Evolutionary conservation across 2,329 filamentous ascomycete genomes (phyloP), one percentile per base, ranked within the genome.

Genomic region (Hypocreales sp.): DNA sequence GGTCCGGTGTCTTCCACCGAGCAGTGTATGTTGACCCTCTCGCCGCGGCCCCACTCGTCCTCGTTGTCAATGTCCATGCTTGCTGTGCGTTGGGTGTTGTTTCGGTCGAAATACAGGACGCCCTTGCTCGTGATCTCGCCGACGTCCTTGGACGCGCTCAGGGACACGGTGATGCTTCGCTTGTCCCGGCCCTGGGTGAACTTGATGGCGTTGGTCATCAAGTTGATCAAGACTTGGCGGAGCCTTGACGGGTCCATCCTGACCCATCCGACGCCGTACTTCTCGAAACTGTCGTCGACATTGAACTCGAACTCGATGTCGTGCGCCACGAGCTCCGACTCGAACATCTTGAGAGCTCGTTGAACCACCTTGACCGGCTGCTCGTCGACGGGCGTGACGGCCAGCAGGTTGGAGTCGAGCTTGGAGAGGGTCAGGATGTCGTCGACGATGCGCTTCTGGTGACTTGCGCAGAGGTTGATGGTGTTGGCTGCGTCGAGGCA

Each of bases 401-500:
- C 61, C 3, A 83, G 54, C 23, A 82, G 60, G 26, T 73, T 73
- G 2, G 73, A 79, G 41, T 82, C 78, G 10, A 82, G 60, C 41
- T 82, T 78, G 18, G 68, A 74, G 12, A 79, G 51, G 1, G 72
- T 77, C 12, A 78, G 50, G 23, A 78, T 67, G 36, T 78, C 72
- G 40, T 78, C 71, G 11, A 78, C 71, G 31, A 78, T 78, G 6
- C 72, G 61, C 53, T 80, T 80, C 48, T 86, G 77, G 51, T 82
- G 81, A 42, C 73, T 79, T 27, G 79, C 77, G 47, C 81, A 90
- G 10, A 86, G 60, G 14, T 74, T 73, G 44, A 87, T 86, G 1
- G 79, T 86, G 39, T 81, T 78, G n/a, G 79, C 75, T 6, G 80
- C 79, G 46, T 86, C 79, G 13, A 82, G 61, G 33, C 67, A 69